Conservation (phyloP, 2,329 filamentous ascomycete genomes). For the Aureobasidium sp. region DNA sequence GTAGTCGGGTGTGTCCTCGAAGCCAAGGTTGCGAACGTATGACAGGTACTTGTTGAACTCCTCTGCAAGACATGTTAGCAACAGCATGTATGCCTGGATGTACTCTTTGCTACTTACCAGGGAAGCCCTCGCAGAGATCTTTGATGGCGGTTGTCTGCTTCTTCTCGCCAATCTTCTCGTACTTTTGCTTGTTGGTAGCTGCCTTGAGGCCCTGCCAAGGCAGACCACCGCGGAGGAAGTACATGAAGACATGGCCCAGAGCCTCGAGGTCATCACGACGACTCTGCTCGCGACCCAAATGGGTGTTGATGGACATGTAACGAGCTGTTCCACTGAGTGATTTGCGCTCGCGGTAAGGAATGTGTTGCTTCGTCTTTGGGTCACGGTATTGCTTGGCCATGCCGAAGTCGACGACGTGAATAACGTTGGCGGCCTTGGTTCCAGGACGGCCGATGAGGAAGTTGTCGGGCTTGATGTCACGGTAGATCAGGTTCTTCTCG, state of each 20-base stretch:
- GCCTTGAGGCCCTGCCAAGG: slow-evolving; percentile 64
- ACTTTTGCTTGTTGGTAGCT: slow-evolving; percentile 86
- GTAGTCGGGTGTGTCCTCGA: slow-evolving; percentile 97
- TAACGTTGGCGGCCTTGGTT: slow-evolving; percentile 93
- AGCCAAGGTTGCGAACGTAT: slow-evolving; percentile 95
- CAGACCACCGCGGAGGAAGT: slow-evolving; percentile 59
- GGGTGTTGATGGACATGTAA: slow-evolving; percentile 99
- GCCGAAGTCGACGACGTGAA: slow-evolving; percentile 97
- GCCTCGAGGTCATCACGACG: slow-evolving; percentile 94
- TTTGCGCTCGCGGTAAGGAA: slow-evolving; percentile 94
- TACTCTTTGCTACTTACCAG: slow-evolving; percentile 45
- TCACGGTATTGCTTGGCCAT: slow-evolving; percentile 99
- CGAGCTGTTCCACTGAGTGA: slow-evolving; percentile 91
- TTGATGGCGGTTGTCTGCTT: slow-evolving; percentile 97
- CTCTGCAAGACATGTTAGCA: slow-evolving; percentile 46
- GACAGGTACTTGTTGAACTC: slow-evolving; percentile 97
- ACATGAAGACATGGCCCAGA: slow-evolving; percentile 63
- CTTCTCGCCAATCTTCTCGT: slow-evolving; percentile 99
- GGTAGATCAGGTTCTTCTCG: slow-evolving; percentile 98
- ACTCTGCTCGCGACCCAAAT: slow-evolving; percentile 92
- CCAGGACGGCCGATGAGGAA: slow-evolving; percentile 91
- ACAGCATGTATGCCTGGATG: background rate
- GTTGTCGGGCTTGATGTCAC: slow-evolving; percentile 99
- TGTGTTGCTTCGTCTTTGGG: slow-evolving; percentile 98
- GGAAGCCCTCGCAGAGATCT: slow-evolving; percentile 92